phyloP scores from a whole-genome alignment of 805 yeast species.

The Metschnikowia continentalis region DNA sequence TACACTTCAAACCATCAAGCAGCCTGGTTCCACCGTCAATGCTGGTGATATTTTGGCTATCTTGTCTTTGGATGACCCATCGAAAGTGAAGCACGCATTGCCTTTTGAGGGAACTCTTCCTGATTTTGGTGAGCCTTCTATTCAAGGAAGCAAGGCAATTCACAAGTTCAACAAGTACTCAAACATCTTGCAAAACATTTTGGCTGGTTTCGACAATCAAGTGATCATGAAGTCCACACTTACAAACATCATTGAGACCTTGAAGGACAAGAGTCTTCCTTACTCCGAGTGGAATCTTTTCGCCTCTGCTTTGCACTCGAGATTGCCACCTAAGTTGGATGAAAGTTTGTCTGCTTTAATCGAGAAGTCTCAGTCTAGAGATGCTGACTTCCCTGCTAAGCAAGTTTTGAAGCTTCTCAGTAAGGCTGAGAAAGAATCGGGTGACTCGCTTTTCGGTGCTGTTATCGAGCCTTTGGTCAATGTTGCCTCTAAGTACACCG shows the following conservation, averaged over 20 bases:
- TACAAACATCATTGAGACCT: conserved; percentile 62
- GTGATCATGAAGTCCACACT: conserved; percentile 85
- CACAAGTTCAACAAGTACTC: conserved; percentile 62
- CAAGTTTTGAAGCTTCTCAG: conserved; percentile 70
- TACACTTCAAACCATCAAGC: conserved; percentile 85
- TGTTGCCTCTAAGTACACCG: conserved; percentile 63
- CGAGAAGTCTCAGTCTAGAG: conserved; percentile 59
- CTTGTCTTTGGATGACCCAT: conserved; percentile 90
- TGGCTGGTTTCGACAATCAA: conserved; percentile 92
- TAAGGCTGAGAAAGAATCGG: conserved; percentile 49
- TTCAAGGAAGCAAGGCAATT: conserved; percentile 80
- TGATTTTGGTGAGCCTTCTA: conserved; percentile 75
- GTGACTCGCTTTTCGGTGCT: conserved; percentile 42
- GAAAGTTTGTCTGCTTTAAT: conserved; percentile 59
- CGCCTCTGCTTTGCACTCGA: conserved; percentile 85
- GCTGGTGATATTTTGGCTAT: conserved; percentile 98
- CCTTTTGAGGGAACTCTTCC: conserved; percentile 95
- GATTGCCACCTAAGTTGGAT: conserved; percentile 79
- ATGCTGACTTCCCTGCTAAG: conserved; percentile 91
- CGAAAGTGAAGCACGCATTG: conserved; percentile 93
- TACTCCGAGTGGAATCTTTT: conserved; percentile 87
- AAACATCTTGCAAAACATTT: conserved; percentile 67
- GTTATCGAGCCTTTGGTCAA: conserved; percentile 70
- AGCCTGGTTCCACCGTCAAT: conserved; percentile 94
- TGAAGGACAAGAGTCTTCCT: conserved; percentile 81